Evolutionary conservation across 345 rosid species (phyloP).

Genomic region (Gossypium anomalum): DNA sequence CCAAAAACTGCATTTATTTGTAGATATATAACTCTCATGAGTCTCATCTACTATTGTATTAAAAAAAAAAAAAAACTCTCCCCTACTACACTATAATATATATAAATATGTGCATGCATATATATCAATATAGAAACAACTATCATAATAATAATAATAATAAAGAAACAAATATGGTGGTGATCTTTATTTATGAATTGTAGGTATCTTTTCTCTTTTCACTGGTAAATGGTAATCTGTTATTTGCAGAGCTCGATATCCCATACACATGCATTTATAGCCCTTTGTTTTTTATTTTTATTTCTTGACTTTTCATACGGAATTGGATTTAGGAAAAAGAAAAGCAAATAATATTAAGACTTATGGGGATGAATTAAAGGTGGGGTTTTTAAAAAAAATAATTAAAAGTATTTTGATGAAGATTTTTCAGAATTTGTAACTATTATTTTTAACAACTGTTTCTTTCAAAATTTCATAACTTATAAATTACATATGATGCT

Average conservation of each 20-base stretch:
- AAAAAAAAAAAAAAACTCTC: neutral
- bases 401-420: too few relatives aligned
- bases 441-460: too few relatives aligned
- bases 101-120: too few relatives aligned
- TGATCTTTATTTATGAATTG: neutral
- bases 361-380: neutral
- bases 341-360: too few relatives aligned
- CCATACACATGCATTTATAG: slow-evolving; percentile 1
- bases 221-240: neutral
- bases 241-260: neutral
- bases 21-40: neutral
- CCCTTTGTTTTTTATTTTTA: neutral
- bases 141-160: neutral
- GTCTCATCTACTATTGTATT: neutral
- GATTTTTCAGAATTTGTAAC: too few relatives aligned
- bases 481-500: neutral
- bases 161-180: neutral
- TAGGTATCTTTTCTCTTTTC: neutral
- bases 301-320: neutral
- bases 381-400: too few relatives aligned
- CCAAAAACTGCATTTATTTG: neutral
- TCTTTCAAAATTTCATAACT: neutral
- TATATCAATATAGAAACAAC: neutral
- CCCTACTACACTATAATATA: neutral
- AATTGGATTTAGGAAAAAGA: neutral